Conservation (phyloP, 176 grass and related monocot genomes). For the Oryza meridionalis region DNA sequence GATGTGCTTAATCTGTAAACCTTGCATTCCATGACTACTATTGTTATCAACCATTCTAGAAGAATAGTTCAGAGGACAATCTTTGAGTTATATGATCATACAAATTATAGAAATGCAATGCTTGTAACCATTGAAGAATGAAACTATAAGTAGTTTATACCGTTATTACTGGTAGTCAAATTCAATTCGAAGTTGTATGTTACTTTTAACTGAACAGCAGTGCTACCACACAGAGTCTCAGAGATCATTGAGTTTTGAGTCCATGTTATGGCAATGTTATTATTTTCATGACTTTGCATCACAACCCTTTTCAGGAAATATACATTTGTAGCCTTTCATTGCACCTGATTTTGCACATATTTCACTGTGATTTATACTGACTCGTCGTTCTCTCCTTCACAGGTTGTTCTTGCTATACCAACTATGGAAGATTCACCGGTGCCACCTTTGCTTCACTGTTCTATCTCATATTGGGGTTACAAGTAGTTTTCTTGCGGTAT, state of each 20-base stretch:
- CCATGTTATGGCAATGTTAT: not conserved
- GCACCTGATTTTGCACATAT: not conserved
- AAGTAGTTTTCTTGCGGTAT: slow-evolving; percentile 9
- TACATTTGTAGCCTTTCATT: not conserved
- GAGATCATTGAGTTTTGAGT: not conserved
- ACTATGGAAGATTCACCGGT: slow-evolving; percentile 26
- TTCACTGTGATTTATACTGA: not conserved
- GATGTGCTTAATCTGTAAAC: not conserved
- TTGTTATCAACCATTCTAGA: not conserved
- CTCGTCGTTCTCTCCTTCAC: not conserved
- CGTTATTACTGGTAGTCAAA: not conserved
- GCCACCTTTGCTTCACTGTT: not conserved
- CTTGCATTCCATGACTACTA: not conserved
- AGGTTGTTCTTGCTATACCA: slow-evolving; percentile 29
- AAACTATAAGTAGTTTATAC: not conserved
- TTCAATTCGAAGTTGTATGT: not conserved
- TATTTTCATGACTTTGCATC: not conserved
- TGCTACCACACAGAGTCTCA: too few species aligned
- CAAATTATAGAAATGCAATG: not conserved
- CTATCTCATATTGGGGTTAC: not conserved
- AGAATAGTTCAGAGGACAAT: not conserved
- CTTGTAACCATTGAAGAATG: not conserved
- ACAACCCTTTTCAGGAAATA: too few species aligned
- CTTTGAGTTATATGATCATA: not conserved
- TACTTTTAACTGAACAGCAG: too few species aligned